A percentile compares a stretch with the other conserved stretches of the same genome.
These are phyloP conservation scores for Aspergillus mulundensis DNA, from an alignment of 495 filamentous ascomycete genomes.

Conservation along the genomic window DNA sequence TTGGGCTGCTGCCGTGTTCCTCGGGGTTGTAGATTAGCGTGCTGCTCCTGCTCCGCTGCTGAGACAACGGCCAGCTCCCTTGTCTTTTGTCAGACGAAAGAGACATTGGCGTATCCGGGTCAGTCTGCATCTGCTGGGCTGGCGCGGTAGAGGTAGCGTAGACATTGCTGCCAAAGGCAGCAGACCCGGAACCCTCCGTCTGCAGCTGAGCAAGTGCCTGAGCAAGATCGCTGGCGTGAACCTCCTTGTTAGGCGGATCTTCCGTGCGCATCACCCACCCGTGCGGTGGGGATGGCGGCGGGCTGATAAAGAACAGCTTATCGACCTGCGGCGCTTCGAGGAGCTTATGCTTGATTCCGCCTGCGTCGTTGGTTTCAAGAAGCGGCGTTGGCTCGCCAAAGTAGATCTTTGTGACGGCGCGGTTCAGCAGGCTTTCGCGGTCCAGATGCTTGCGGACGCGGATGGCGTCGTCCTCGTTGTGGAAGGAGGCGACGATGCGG, in stretches of 20 bases:
- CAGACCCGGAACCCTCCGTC: slow-evolving; percentile 21
- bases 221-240: slow-evolving; percentile 86
- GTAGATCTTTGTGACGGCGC: slow-evolving; percentile 68
- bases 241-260: slow-evolving; percentile 88
- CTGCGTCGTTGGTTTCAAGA: slow-evolving; percentile 52
- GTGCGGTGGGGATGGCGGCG: slow-evolving; percentile 84
- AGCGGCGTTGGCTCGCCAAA: slow-evolving; percentile 77
- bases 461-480: slow-evolving; percentile 67
- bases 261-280: slow-evolving; percentile 90
- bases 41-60: slow-evolving; percentile 54
- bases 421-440: slow-evolving; percentile 61
- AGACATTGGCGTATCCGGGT: slow-evolving; percentile 36
- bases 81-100: slow-evolving; percentile 37
- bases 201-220: slow-evolving; percentile 66
- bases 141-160: neutral
- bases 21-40: slow-evolving; percentile 73
- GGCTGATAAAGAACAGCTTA: slow-evolving; percentile 96
- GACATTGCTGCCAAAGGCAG: neutral
- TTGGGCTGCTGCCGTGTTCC: slow-evolving; percentile 69
- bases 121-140: slow-evolving; percentile 10
- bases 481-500: slow-evolving; percentile 88
- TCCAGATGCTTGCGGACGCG: slow-evolving; percentile 67
- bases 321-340: slow-evolving; percentile 77
- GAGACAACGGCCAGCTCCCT: slow-evolving; percentile 34
- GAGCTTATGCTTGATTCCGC: slow-evolving; percentile 45